Conservation (phyloP, 371 early-diverging fungal species). For the Gilbertella persicaria region DNA sequence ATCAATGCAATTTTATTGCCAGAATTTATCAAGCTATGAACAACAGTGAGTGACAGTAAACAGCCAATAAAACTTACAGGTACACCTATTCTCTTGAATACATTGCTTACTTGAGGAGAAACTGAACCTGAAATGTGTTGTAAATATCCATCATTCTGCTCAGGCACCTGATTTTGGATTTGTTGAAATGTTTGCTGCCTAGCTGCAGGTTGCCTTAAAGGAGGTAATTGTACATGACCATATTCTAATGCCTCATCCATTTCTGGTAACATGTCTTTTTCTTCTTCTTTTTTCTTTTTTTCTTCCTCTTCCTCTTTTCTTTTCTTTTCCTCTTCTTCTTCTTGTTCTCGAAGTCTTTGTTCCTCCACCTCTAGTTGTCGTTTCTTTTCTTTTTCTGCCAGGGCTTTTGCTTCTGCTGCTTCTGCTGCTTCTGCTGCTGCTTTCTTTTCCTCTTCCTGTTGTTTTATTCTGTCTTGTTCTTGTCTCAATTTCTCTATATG, state of each 20-base stretch:
- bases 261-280: too few relatives aligned
- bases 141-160: conserved; percentile 8
- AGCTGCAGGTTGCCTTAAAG: not conserved
- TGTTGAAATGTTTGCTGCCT: conserved; percentile 2
- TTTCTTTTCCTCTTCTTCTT: conserved; percentile 3
- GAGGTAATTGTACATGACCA: conserved; percentile 17
- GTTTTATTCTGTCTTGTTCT: conserved; percentile 1
- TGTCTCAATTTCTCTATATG: conserved; percentile 4
- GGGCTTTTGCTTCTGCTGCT: not conserved
- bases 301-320: not conserved
- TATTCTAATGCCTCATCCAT: conserved; percentile 16
- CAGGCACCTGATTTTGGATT: not conserved
- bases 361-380: not conserved
- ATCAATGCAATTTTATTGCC: conserved; percentile 17
- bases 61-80: conserved; percentile 12
- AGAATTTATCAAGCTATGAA: conserved; percentile 14
- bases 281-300: too few relatives aligned
- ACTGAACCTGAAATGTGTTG: conserved; percentile 14
- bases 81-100: conserved; percentile 20
- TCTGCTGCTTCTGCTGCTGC: not conserved
- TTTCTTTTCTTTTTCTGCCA: not conserved
- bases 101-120: conserved; percentile 12
- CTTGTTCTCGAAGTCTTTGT: not conserved
- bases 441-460: not conserved
- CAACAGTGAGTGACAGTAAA: not conserved